Percentiles rank a stretch among this genome's conserved stretches.
Conservation (phyloP, 2,329 filamentous ascomycete species). For the Parafenestella ontariensis region DNA sequence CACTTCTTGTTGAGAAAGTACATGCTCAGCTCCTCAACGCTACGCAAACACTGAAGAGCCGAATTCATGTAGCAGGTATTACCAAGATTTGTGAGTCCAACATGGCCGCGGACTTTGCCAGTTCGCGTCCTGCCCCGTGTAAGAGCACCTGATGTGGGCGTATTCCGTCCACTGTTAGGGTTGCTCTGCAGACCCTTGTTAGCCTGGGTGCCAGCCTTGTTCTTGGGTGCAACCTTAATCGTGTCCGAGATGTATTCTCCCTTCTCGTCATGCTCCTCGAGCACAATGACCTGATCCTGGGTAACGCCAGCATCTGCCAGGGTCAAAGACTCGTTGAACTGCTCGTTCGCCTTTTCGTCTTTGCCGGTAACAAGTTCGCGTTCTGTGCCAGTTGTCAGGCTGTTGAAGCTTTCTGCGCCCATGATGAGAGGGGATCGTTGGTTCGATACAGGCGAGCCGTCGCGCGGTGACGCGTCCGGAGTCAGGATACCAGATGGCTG, state of each 20-base stretch:
- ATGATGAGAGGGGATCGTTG: slow-evolving; percentile 62
- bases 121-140: slow-evolving; percentile 76
- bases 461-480: slow-evolving; percentile 55
- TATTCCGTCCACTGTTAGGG: slow-evolving; percentile 68
- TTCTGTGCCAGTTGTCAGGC: slow-evolving; percentile 68
- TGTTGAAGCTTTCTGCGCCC: slow-evolving; percentile 67
- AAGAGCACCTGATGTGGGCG: slow-evolving; percentile 68
- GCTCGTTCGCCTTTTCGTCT: slow-evolving; percentile 75
- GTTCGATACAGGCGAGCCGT: slow-evolving; percentile 49
- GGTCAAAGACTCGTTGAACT: slow-evolving; percentile 77
- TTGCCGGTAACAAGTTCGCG: slow-evolving; percentile 68
- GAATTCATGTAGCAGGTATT: slow-evolving; percentile 99
- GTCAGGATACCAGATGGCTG: slow-evolving; percentile 51
- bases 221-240: slow-evolving; percentile 53
- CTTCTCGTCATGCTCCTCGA: slow-evolving; percentile 73
- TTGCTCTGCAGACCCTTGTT: slow-evolving; percentile 49
- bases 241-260: slow-evolving; percentile 64
- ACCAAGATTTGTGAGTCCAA: slow-evolving; percentile 87
- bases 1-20: slow-evolving; percentile 79
- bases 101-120: slow-evolving; percentile 75
- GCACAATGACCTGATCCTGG: slow-evolving; percentile 77
- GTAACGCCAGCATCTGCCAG: slow-evolving; percentile 72
- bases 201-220: slow-evolving; percentile 46
- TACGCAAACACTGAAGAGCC: slow-evolving; percentile 90
- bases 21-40: slow-evolving; percentile 89